Conservation (phyloP, 2,329 filamentous ascomycete genomes). For the Aspergillus versicolor region DNA sequence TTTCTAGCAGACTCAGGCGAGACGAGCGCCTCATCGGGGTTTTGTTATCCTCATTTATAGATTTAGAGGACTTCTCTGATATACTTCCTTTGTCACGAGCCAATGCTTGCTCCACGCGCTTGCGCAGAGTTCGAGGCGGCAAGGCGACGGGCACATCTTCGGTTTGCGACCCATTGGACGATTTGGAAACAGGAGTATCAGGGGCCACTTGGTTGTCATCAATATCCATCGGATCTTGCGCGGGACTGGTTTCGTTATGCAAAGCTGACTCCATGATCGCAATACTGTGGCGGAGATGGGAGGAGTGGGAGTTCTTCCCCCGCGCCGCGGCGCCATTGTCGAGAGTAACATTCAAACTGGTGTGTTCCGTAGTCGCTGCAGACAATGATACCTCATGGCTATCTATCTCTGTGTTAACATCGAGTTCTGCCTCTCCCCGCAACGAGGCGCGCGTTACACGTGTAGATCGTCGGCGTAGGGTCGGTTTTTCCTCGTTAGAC, state of each 20-base stretch:
- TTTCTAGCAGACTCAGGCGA: constrained; percentile 43
- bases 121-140: constrained; percentile 31
- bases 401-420: constrained; percentile 23
- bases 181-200: constrained; percentile 36
- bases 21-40: constrained; percentile 42
- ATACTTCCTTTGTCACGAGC: constrained; percentile 25
- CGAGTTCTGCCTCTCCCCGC: constrained; percentile 29
- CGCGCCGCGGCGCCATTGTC: constrained; percentile 38
- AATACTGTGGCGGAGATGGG: constrained; percentile 41
- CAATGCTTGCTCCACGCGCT: constrained; percentile 31
- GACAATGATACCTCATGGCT: constrained; percentile 20
- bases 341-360: constrained; percentile 35
- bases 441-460: constrained; percentile 43
- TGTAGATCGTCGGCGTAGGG: constrained; percentile 35
- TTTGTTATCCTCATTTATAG: constrained; percentile 25
- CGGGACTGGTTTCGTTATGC: constrained; percentile 25
- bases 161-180: constrained; percentile 28
- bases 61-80: constrained; percentile 23
- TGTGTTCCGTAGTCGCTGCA: constrained; percentile 27
- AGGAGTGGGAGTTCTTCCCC: constrained; percentile 35
- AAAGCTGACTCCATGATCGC: constrained; percentile 40
- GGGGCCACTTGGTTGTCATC: constrained; percentile 30
- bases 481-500: constrained; percentile 33
- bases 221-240: constrained; percentile 19
- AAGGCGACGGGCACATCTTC: constrained; percentile 26